phyloP scores from a whole-genome alignment of 495 filamentous ascomycete species.

The Talaromyces liani region DNA sequence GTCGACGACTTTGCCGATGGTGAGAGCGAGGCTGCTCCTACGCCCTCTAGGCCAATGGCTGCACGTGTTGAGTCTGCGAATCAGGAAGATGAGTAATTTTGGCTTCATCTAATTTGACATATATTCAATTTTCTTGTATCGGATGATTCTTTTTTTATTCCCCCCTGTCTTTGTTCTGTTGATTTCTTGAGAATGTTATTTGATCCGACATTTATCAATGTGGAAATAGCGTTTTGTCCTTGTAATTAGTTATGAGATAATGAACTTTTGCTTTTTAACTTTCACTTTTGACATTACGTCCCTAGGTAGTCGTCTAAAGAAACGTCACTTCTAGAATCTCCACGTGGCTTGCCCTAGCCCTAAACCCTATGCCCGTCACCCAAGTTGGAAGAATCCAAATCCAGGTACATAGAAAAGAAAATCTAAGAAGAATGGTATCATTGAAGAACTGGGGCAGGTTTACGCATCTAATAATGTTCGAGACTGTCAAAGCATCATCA shows the following conservation, averaged over 20 bases:
- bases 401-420: no score
- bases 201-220: background rate
- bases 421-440: no score
- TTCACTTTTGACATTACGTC: no score
- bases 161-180: background rate
- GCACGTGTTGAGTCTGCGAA: slow-evolving; percentile 1
- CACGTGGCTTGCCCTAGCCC: no score
- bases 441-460: no score
- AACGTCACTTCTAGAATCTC: no score
- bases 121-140: background rate
- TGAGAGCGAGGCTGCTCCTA: background rate
- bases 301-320: no score
- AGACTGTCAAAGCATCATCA: background rate
- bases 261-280: background rate
- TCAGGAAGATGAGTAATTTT: background rate
- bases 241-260: background rate
- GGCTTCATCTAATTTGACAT: background rate
- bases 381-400: no score
- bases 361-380: no score
- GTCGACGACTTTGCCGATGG: background rate
- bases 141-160: background rate
- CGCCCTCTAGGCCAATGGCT: background rate
- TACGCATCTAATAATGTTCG: no score
- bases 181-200: background rate
- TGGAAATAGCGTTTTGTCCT: background rate